phyloP scores from a whole-genome alignment of 2,329 filamentous ascomycete genomes.

The Sclerotinia spermophila region DNA sequence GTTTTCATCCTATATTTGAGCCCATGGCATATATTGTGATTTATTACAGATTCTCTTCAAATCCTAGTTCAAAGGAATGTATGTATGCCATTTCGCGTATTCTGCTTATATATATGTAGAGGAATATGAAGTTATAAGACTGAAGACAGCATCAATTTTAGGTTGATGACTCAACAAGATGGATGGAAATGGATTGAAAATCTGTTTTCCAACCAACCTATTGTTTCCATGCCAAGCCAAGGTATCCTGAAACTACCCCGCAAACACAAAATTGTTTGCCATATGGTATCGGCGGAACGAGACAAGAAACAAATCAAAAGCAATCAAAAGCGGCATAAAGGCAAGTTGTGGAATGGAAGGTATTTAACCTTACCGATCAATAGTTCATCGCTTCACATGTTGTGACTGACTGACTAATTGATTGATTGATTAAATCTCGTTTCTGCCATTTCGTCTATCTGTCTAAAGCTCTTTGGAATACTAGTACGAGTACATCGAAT shows the following conservation, averaged over 20 bases:
- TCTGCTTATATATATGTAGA: too few species aligned
- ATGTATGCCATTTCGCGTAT: too few species aligned
- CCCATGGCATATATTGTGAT: background rate
- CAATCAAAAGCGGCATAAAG: background rate
- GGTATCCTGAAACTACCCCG: background rate
- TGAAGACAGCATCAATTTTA: too few species aligned
- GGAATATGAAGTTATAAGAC: too few species aligned
- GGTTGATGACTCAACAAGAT: too few species aligned
- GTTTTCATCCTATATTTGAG: background rate
- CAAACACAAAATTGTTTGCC: background rate
- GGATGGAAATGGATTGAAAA: background rate
- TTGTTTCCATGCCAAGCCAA: background rate
- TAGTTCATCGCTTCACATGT: background rate
- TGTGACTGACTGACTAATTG: background rate
- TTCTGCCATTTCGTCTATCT: background rate
- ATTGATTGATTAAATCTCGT: background rate
- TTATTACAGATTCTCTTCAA: background rate
- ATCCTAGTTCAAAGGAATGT: background rate
- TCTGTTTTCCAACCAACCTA: background rate
- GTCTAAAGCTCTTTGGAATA: background rate
- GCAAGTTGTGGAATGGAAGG: background rate
- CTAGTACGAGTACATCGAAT: too few species aligned
- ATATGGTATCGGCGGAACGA: background rate
- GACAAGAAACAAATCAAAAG: background rate
- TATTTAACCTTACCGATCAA: too few species aligned